These are phyloP conservation scores for Parachaetomium inaequale DNA, from an alignment of 495 filamentous ascomycete species.

Conservation along the genomic window DNA sequence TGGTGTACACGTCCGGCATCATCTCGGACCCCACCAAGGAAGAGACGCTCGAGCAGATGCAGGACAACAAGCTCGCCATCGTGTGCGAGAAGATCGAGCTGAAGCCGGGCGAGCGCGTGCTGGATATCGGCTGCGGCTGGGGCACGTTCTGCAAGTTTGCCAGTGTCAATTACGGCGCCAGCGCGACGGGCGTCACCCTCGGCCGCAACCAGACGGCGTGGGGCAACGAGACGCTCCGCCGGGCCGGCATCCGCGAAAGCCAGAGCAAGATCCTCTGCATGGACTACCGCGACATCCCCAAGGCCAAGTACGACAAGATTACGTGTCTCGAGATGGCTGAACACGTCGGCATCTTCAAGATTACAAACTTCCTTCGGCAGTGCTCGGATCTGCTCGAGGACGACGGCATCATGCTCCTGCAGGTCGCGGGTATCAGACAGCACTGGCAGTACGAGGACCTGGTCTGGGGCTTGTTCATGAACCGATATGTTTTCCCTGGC, in stretches of 20 bases:
- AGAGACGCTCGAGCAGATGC: constrained; percentile 77
- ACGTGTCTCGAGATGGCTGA: constrained; percentile 88
- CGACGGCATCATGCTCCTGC: constrained; percentile 78
- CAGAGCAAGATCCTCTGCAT: constrained; percentile 76
- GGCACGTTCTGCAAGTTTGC: constrained; percentile 79
- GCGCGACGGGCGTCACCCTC: constrained; percentile 75
- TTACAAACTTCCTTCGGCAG: constrained; percentile 64
- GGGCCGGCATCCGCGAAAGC: constrained; percentile 61
- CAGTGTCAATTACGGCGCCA: constrained; percentile 71
- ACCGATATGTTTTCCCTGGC: constrained; percentile 88
- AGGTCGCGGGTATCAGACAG: constrained; percentile 78
- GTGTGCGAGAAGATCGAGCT: constrained; percentile 84
- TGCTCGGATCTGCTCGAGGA: constrained; percentile 83
- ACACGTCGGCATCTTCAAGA: constrained; percentile 78
- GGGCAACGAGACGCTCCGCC: constrained; percentile 71
- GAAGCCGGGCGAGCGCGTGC: constrained; percentile 63
- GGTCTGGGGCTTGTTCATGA: constrained; percentile 87
- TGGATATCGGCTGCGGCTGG: constrained; percentile 88
- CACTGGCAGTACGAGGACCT: constrained; percentile 87
- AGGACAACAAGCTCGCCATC: constrained; percentile 83
- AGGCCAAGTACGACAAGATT: constrained; percentile 75
- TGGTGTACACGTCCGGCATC: constrained; percentile 85
- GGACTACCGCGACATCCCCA: constrained; percentile 80
- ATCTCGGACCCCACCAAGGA: constrained; percentile 71
- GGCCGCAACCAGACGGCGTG: constrained; percentile 81